These are phyloP conservation scores for Botrytis byssoidea DNA, from an alignment of 2,329 filamentous ascomycete species.

Conservation along the genomic window DNA sequence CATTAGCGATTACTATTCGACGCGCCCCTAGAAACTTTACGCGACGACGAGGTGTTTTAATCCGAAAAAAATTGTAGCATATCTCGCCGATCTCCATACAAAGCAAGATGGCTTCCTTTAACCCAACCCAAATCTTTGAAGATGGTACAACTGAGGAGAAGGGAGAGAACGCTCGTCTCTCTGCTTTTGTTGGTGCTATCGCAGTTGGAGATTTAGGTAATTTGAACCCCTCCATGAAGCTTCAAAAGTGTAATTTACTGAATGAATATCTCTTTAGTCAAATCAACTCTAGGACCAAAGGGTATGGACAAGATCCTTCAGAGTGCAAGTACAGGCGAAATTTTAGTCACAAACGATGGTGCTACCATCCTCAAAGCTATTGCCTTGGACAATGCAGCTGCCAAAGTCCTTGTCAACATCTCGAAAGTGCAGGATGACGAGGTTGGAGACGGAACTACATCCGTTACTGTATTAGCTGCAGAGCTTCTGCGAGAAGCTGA, in stretches of 20 bases:
- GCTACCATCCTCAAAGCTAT: slow-evolving; percentile 98
- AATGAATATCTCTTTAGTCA: slow-evolving; percentile 54
- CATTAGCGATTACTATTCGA: slow-evolving; percentile 23
- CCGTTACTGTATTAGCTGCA: slow-evolving; percentile 92
- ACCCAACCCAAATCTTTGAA: slow-evolving; percentile 96
- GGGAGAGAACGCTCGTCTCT: slow-evolving; percentile 96
- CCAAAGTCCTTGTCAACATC: slow-evolving; percentile 98
- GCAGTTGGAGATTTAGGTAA: slow-evolving; percentile 79
- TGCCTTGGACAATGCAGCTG: slow-evolving; percentile 95
- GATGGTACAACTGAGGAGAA: slow-evolving; percentile 97
- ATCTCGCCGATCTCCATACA: slow-evolving; percentile 18
- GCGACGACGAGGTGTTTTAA: slow-evolving; percentile 24
- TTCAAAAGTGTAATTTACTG: slow-evolving; percentile 13
- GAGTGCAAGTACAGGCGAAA: slow-evolving; percentile 94
- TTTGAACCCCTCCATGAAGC: slow-evolving; percentile 15
- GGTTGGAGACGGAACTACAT: slow-evolving; percentile 96
- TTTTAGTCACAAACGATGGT: slow-evolving; percentile 98
- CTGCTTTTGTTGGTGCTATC: slow-evolving; percentile 97
- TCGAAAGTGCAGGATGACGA: slow-evolving; percentile 99
- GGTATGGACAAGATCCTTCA: slow-evolving; percentile 71
- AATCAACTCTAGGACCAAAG: slow-evolving; percentile 95
- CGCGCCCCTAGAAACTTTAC: slow-evolving; percentile 21
- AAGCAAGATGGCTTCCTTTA: slow-evolving; percentile 55
- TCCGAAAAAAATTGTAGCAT: slow-evolving; percentile 21
- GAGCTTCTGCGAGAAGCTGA: slow-evolving; percentile 95